These are phyloP conservation scores for Simplicillium aogashimaense DNA, from an alignment of 2,329 filamentous ascomycete species.

Conservation along the genomic window DNA sequence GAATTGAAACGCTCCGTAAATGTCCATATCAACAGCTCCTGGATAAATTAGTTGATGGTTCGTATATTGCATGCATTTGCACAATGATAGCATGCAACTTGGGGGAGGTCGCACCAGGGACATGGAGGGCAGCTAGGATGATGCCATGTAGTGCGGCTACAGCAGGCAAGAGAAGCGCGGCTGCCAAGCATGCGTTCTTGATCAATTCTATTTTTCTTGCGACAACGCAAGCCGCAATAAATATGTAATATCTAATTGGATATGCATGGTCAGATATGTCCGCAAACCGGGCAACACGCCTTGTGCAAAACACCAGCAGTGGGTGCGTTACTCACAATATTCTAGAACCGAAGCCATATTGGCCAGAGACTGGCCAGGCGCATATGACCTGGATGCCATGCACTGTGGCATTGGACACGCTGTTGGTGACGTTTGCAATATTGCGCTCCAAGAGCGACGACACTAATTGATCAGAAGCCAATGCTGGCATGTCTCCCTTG, in stretches of 20 bases:
- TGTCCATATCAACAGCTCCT: conserved; percentile 58
- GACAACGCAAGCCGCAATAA: conserved; percentile 52
- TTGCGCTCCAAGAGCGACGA: no score
- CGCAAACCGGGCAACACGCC: no score
- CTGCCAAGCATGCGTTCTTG: conserved; percentile 52
- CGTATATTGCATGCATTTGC: no score
- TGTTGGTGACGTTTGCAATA: no score
- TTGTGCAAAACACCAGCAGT: not conserved
- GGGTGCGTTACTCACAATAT: conserved; percentile 29
- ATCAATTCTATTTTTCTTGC: conserved; percentile 54
- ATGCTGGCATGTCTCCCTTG: no score
- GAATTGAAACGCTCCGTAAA: conserved; percentile 58
- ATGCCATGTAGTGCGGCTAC: conserved; percentile 55
- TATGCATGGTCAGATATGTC: not conserved
- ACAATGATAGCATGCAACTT: no score
- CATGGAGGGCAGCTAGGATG: conserved; percentile 48
- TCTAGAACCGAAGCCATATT: conserved; percentile 45
- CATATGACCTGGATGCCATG: conserved; percentile 35
- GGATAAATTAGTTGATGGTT: conserved; percentile 1
- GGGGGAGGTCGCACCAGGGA: conserved; percentile 34
- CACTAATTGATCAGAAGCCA: no score
- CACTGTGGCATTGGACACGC: no score
- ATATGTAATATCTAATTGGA: conserved; percentile 46
- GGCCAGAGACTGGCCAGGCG: conserved; percentile 45
- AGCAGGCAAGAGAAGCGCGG: conserved; percentile 51